Evolutionary conservation across 2,329 filamentous ascomycete species (phyloP), one percentile per base, ranked within the genome.

Genomic region (Fusarium staphyleae): DNA sequence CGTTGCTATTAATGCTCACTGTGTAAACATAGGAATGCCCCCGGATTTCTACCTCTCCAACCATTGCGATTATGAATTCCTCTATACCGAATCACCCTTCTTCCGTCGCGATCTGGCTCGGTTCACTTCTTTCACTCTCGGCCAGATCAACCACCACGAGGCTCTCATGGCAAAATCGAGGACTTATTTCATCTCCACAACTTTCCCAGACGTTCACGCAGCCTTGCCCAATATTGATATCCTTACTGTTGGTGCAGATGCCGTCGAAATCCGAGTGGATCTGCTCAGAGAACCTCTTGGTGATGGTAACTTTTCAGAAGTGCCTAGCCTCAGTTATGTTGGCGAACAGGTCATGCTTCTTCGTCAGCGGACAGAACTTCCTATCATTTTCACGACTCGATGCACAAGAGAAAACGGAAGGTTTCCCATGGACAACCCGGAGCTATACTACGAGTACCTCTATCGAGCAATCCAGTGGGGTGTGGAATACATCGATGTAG

Each of bases 321-420:
- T 95, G 15, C 90, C 91, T 3, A 93, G 90, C 69, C 73, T 95
- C 63, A 88, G 87, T 69, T 95, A 95, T 72, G 90, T 96, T 9
- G 91, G 90, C 22, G 87, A 93, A 72, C 91, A 96, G 72, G 81
- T 96, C 49, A 93, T 93, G 89, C 77, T 91, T 2, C 74, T 96
- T 55, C 85, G 91, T 18, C 90, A 95, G 72, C 84, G 89, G 58
- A 95, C 90, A 1, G 91, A 96, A 67, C 77, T 96, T 34, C 91
- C 91, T n/a, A 91, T 96, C 69, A 92, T 96, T 50, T 93, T 93
- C 70, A 96, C 91, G 0, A 93, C 89, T 0, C 82, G 91, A 62
- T 95, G 91, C 70, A 91, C 85, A 2, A 85, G 82, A 24, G 91
- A 96, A 68, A 95, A 93, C 67, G 91, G 91, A 26, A 86, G 86